phyloP scores from a whole-genome alignment of 306 rosid genomes.

The Dryas octopetala region DNA sequence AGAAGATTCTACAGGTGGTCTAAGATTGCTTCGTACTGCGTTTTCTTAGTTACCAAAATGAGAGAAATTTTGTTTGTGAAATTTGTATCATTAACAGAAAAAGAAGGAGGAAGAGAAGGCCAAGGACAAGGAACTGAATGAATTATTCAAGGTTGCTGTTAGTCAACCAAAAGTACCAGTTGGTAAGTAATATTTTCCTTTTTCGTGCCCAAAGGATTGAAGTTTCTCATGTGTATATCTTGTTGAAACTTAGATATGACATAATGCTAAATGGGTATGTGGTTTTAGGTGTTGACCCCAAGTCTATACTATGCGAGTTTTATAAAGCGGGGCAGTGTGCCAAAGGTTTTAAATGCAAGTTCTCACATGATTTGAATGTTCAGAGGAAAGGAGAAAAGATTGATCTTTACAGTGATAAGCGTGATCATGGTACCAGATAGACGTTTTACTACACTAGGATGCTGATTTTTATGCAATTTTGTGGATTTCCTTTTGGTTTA shows the following conservation, averaged over 20 bases:
- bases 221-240: neutral
- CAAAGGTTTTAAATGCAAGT: conserved; percentile 93
- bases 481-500: neutral
- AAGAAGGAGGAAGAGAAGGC: conserved; percentile 96
- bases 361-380: conserved; percentile 80
- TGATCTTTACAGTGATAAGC: conserved; percentile 81
- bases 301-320: conserved; percentile 78
- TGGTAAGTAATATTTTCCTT: conserved; percentile 44
- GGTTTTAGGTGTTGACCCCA: conserved; percentile 75
- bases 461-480: neutral
- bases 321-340: conserved; percentile 76
- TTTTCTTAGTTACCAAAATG: neutral
- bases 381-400: conserved; percentile 92
- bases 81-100: conserved; percentile 42
- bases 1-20: too few species aligned
- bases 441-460: neutral
- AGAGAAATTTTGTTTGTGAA: neutral
- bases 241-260: neutral
- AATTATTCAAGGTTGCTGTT: conserved; percentile 84
- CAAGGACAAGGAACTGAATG: conserved; percentile 85
- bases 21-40: neutral
- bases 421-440: conserved; percentile 51
- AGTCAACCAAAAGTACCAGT: conserved; percentile 88
- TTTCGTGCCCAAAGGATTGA: neutral
- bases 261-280: conserved; percentile 11